These are phyloP conservation scores for Sugiyamaella smithiae DNA, from an alignment of 805 yeast species.

Conservation along the genomic window DNA sequence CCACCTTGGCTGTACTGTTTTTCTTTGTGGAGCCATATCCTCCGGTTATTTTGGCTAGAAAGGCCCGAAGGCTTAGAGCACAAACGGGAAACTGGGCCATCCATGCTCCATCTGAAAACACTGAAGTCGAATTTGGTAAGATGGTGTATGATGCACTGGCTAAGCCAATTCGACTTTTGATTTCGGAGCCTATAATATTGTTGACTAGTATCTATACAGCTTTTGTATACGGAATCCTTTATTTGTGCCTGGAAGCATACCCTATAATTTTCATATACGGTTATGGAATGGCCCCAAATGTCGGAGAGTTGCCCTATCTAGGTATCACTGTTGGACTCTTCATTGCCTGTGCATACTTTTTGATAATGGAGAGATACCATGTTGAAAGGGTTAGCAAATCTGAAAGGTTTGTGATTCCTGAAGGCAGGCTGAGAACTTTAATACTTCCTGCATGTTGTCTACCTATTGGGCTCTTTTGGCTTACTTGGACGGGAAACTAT, in stretches of 20 bases:
- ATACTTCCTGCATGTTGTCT: constrained; percentile 64
- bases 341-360: constrained; percentile 32
- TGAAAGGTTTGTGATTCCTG: constrained; percentile 67
- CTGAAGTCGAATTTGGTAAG: constrained; percentile 51
- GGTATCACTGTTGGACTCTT: constrained; percentile 70
- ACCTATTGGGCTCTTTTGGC: constrained; percentile 54
- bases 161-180: constrained; percentile 65
- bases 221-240: constrained; percentile 74
- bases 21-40: constrained; percentile 52
- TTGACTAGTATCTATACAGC: constrained; percentile 66
- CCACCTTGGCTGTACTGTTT: constrained; percentile 39
- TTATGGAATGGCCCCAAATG: constrained; percentile 57
- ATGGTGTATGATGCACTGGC: constrained; percentile 58
- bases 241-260: constrained; percentile 67
- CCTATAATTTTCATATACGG: constrained; percentile 58
- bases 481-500: constrained; percentile 64
- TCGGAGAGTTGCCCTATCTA: constrained; percentile 74
- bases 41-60: constrained; percentile 58
- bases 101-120: constrained; percentile 68
- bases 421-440: constrained; percentile 76
- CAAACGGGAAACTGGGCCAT: constrained; percentile 78
- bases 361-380: constrained; percentile 29
- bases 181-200: constrained; percentile 66
- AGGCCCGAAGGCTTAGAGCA: constrained; percentile 60
- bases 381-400: constrained; percentile 44